These are phyloP conservation scores for Heteromeles arbutifolia DNA, from an alignment of 306 rosid genomes.

Conservation along the genomic window DNA sequence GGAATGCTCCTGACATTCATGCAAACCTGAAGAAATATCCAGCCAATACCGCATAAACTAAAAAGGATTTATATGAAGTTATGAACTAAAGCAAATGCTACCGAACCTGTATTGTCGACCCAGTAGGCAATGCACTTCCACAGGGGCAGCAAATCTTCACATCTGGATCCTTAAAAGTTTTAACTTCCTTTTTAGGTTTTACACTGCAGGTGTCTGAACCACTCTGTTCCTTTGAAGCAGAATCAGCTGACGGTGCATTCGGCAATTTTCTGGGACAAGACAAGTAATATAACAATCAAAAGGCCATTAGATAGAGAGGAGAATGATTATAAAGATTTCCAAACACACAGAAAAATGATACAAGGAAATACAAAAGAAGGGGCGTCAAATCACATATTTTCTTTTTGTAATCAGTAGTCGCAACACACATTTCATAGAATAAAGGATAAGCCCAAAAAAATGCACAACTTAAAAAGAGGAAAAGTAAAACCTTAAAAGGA, in stretches of 20 bases:
- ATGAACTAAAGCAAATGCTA: slow-evolving; percentile 6
- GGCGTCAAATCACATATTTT: background rate
- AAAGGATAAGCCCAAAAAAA: background rate
- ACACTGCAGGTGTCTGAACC: slow-evolving; percentile 71
- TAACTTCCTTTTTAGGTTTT: slow-evolving; percentile 68
- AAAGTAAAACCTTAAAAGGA: background rate
- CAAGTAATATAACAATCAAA: background rate
- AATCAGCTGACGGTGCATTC: slow-evolving; percentile 69
- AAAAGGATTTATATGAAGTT: background rate
- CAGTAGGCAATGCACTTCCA: slow-evolving; percentile 65
- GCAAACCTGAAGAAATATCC: background rate
- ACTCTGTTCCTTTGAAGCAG: slow-evolving; percentile 74
- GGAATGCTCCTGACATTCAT: background rate
- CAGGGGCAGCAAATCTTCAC: slow-evolving; percentile 82
- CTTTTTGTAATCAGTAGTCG: background rate
- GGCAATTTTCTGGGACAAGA: slow-evolving; percentile 73
- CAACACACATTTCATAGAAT: background rate
- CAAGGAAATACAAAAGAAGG: background rate
- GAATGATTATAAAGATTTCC: background rate
- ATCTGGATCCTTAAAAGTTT: slow-evolving; percentile 42
- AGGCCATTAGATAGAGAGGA: background rate
- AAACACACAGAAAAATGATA: background rate
- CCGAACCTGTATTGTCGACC: slow-evolving; percentile 62
- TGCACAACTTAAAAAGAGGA: background rate
- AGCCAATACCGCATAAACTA: background rate